Base-by-base conservation (phyloP, 345 rosid species). In the Iberis pinnata region DNA sequence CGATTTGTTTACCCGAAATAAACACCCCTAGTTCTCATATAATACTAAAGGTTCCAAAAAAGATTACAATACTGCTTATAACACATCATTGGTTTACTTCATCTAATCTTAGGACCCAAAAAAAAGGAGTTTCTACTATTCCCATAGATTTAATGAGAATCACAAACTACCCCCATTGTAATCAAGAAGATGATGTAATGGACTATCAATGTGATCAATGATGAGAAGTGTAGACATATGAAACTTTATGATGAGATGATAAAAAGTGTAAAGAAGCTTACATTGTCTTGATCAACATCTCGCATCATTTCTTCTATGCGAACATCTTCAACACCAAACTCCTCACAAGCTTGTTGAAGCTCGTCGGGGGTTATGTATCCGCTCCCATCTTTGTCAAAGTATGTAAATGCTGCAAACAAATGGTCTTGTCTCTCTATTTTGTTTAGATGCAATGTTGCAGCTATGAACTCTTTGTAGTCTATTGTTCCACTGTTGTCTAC, bases 371-470 rank as follows among this genome's bases (percentile, higher is more conserved):
- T 88, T 14, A 88, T 88, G 60, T 80, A 88, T 15, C 96, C 96
- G 43, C 96, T 84, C 27, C 95, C 94, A 75, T 84, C 96, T 68
- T 82, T 84, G 65, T 84, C 96, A 56, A 88, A 88, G 71, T 80
- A 88, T 8, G 85, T 70, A 64, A 88, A 88, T 16, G 96, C 96
- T 10, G 90, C 86, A 57, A 70, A 84, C 16, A 88, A 60, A 66
- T 88, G 84, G 56, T 88, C 93, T 64, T 80, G 79, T 68, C 78
- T 75, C 76, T 76, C 87, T 40, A 88, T 75, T 75, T 88, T 88
- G 75, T 88, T 88, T 48, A 88, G 75, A 64, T 88, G 94, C 65
- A 88, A 68, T 76, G 84, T 84, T 33, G 96, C 96, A 1, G 96
- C 96, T 43, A 82, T 68, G 65, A 88, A 88, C 69, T 88, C 96